These are phyloP conservation scores for Leptomonas pyrrhocoris DNA, from an alignment of 208 protist genomes.

Conservation along the genomic window DNA sequence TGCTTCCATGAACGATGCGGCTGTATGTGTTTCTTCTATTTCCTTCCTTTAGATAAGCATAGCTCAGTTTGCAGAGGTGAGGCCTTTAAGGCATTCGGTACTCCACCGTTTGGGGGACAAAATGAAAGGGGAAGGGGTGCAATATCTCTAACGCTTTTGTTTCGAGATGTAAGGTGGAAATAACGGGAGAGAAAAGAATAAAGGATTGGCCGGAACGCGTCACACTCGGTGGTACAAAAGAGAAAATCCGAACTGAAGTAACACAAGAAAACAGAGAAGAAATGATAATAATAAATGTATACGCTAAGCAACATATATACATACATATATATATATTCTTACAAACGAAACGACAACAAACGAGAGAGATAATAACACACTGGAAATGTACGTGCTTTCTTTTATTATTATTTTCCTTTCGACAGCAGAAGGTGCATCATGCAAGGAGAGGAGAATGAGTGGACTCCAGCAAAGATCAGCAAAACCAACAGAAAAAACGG, in stretches of 20 bases:
- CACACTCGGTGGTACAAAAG: not conserved
- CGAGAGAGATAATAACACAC: conserved; percentile 1
- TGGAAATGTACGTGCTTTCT: not conserved
- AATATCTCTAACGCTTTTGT: too few relatives aligned
- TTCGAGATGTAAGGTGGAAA: too few relatives aligned
- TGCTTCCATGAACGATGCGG: conserved; percentile 7
- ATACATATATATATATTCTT: not conserved
- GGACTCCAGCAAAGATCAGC: not conserved
- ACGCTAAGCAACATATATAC: not conserved
- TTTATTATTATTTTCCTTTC: not conserved
- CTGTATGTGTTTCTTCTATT: too few relatives aligned
- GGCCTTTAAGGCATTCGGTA: not conserved
- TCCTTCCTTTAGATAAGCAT: not conserved
- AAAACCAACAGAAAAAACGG: not conserved
- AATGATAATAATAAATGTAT: not conserved
- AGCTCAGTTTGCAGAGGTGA: not conserved
- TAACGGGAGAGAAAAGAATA: too few relatives aligned
- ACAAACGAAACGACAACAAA: not conserved
- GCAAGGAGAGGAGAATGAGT: too few relatives aligned
- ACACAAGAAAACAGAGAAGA: not conserved
- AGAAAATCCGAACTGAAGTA: not conserved
- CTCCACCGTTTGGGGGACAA: too few relatives aligned
- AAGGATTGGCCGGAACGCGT: too few relatives aligned
- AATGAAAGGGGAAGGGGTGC: too few relatives aligned
- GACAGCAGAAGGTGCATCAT: too few relatives aligned